Evolutionary conservation across 352 stramenopile species (phyloP).

Genomic region (Phytopythium mirpurense): DNA sequence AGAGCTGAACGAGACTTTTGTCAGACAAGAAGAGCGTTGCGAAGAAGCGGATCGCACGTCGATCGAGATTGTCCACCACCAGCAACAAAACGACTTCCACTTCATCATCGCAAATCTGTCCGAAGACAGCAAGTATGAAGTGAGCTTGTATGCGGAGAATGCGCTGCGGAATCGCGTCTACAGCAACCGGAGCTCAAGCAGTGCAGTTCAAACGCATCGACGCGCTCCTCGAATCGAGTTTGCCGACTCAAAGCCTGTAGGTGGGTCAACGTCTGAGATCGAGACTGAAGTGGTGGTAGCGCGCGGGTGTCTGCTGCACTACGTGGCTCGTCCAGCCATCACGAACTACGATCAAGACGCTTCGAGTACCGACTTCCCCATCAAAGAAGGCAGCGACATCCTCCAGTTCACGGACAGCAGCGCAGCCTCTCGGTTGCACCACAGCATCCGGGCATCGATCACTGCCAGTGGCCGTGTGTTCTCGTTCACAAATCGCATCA

Average conservation of each 20-base stretch:
- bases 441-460: not conserved
- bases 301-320: conserved; percentile 41
- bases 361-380: not conserved
- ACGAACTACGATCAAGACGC: not conserved
- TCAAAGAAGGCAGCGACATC: conserved; percentile 12
- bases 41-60: conserved; percentile 24
- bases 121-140: conserved; percentile 33
- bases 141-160: conserved; percentile 58
- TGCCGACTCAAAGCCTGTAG: conserved; percentile 14
- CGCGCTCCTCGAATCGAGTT: conserved; percentile 25
- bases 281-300: conserved; percentile 16
- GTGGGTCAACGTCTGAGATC: conserved; percentile 31
- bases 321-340: conserved; percentile 18
- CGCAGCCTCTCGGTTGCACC: conserved; percentile 11
- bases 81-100: conserved; percentile 17
- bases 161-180: conserved; percentile 43
- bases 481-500: not conserved
- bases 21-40: conserved; percentile 10
- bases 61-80: conserved; percentile 17
- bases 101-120: conserved; percentile 52
- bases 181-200: conserved; percentile 18
- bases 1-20: not conserved
- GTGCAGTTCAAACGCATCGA: conserved; percentile 35
- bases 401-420: conserved; percentile 13
- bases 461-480: conserved; percentile 6